Conservation (phyloP, 352 stramenopile species). For the Blastocystis sp. region DNA sequence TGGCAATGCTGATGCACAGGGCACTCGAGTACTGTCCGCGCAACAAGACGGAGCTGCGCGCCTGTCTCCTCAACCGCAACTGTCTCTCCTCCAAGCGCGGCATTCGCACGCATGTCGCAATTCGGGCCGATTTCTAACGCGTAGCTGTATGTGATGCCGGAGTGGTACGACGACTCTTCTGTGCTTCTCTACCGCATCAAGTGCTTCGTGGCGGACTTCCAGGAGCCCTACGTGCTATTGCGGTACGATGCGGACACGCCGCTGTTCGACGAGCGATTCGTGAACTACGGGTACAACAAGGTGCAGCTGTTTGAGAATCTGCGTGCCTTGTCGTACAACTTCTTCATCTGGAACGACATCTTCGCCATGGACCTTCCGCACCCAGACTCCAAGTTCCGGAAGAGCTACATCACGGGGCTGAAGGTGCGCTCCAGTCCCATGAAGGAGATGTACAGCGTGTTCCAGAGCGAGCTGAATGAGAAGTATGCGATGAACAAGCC, state of each 20-base stretch:
- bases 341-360: conserved; percentile 39
- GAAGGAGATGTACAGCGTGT: conserved; percentile 31
- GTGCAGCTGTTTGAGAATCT: conserved; percentile 66
- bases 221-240: conserved; percentile 57
- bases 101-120: conserved; percentile 40
- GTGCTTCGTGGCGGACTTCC: conserved; percentile 54
- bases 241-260: conserved; percentile 15
- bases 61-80: conserved; percentile 5
- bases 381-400: conserved; percentile 49
- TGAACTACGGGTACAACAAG: conserved; percentile 70
- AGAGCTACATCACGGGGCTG: conserved; percentile 33
- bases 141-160: conserved; percentile 48
- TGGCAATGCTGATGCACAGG: not conserved
- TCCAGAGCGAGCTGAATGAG: conserved; percentile 47
- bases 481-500: conserved; percentile 24
- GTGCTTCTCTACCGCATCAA: not conserved
- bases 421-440: conserved; percentile 27
- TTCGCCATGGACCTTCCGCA: conserved; percentile 65
- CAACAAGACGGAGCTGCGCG: conserved; percentile 19
- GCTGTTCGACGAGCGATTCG: conserved; percentile 67
- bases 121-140: not conserved
- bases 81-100: conserved; percentile 46
- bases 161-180: conserved; percentile 15
- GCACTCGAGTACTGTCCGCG: conserved; percentile 14
- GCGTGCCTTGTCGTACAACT: conserved; percentile 20